Evolutionary conservation across 441 rosid species (phyloP), one percentile per base, ranked within the genome.

Genomic region (Aleurites moluccanus): DNA sequence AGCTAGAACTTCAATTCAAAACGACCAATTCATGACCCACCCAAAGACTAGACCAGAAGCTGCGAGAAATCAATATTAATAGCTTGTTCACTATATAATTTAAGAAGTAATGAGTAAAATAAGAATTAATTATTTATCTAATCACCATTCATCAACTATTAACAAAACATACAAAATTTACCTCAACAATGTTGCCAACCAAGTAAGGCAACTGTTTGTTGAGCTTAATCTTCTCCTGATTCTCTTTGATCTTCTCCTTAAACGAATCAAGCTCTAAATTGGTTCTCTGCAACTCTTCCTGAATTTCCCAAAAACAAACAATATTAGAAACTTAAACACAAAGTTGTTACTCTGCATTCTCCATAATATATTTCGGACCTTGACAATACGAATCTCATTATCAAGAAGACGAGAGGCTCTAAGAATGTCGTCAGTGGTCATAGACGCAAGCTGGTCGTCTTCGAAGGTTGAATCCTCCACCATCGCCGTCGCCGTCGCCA

Each of bases 141-240:
- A 5, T 6, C 40, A 38, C 2, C 40, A 38, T 38, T 38, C 40
- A 38, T 38, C 40, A 38, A 6, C 40, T 6, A 38, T 38, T 38
- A 38, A 38, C 14, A 44, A n/a, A 30, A 27, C 47, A 16, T 55
- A 47, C 16, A 16, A 60, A 53, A 76, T 60, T 72, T 80, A 96
- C 99, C 97, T 93, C 98, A 8, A 93, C 99, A 59, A 96, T 92
- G 86, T 96, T 96, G 47, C 98, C 99, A 53, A 96, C 99, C 79
- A 96, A 81, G 85, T 96, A 96, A 52, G 99, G 99, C 9, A 96
- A 88, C 81, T 96, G 99, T 88, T 96, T 96, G 77, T 96, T 93
- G 74, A 96, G 98, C 83, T 95, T 96, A 75, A 96, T 93, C 89
- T 96, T 96, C 84, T 96, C 99, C 33, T 93, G 98, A 65, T 96